phyloP scores from a whole-genome alignment of 495 filamentous ascomycete genomes.

The Penicillium roqueforti region DNA sequence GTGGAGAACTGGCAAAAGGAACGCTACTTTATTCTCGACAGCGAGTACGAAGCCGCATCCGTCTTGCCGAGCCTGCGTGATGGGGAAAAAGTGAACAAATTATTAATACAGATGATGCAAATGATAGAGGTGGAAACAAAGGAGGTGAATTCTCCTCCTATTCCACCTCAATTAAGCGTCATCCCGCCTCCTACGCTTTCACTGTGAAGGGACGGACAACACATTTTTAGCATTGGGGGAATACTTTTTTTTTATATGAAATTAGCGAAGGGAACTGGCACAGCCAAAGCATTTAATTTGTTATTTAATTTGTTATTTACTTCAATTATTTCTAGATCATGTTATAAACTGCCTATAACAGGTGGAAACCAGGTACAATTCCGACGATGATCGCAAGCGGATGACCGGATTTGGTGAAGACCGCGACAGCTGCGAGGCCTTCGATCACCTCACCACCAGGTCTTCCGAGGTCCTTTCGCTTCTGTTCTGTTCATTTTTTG shows the following conservation, averaged over 20 bases:
- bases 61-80: constrained; percentile 35
- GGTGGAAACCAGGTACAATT: not conserved
- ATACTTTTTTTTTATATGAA: constrained; percentile 1
- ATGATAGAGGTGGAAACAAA: constrained; percentile 31
- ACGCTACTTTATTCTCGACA: constrained; percentile 39
- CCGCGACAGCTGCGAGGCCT: not conserved
- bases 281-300: not conserved
- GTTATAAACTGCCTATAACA: not conserved
- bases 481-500: not conserved
- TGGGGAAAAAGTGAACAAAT: constrained; percentile 24
- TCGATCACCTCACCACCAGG: not conserved
- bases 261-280: not conserved
- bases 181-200: constrained; percentile 2
- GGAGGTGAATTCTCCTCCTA: constrained; percentile 27
- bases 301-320: not conserved
- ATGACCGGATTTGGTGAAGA: constrained; percentile 22
- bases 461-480: not conserved
- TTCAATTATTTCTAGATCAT: not conserved
- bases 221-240: constrained; percentile 2
- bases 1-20: constrained; percentile 35
- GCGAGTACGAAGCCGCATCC: constrained; percentile 40
- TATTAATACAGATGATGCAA: constrained; percentile 35
- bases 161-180: constrained; percentile 10
- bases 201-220: not conserved
- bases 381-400: constrained; percentile 21